Conservation (phyloP, 768 basidiomycete species). For the Suillus fuscotomentosus region DNA sequence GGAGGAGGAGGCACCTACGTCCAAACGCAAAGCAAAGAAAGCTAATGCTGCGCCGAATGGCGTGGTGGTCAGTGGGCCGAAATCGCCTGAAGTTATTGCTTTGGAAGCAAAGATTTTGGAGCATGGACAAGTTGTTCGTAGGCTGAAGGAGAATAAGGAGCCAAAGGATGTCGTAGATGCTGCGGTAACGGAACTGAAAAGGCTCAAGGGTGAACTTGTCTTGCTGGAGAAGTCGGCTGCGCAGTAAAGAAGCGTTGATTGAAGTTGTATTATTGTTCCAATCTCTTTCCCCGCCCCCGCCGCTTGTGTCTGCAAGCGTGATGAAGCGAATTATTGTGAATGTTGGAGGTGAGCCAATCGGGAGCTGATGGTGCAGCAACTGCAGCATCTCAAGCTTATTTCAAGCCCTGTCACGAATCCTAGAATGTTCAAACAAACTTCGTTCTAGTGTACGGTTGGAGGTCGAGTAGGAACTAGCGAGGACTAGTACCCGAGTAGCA, state of each 20-base stretch:
- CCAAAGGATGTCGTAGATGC: constrained; percentile 43
- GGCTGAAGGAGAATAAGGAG: constrained; percentile 51
- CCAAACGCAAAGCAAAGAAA: constrained; percentile 56
- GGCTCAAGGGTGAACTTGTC: constrained; percentile 57
- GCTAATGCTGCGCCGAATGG: constrained; percentile 44
- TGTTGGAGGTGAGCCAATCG: too few relatives aligned
- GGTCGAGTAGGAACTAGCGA: too few relatives aligned
- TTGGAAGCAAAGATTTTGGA: constrained; percentile 73
- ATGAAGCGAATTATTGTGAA: too few relatives aligned
- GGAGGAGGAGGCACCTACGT: constrained; percentile 42
- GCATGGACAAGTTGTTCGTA: constrained; percentile 74
- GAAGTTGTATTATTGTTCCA: neutral
- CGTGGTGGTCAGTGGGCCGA: constrained; percentile 47
- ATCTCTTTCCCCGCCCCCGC: too few relatives aligned
- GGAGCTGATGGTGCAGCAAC: too few relatives aligned
- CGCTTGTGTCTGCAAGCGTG: too few relatives aligned
- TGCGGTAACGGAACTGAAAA: constrained; percentile 65
- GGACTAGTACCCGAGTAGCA: too few relatives aligned
- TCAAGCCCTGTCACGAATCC: too few relatives aligned
- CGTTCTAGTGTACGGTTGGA: too few relatives aligned
- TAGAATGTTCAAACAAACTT: too few relatives aligned
- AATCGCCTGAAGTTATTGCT: constrained; percentile 68
- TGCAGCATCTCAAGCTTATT: too few relatives aligned
- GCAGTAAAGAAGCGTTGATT: neutral
- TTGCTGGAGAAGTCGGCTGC: constrained; percentile 11